Conservation (phyloP, 768 basidiomycete genomes). For the Termitomyces sp. region DNA sequence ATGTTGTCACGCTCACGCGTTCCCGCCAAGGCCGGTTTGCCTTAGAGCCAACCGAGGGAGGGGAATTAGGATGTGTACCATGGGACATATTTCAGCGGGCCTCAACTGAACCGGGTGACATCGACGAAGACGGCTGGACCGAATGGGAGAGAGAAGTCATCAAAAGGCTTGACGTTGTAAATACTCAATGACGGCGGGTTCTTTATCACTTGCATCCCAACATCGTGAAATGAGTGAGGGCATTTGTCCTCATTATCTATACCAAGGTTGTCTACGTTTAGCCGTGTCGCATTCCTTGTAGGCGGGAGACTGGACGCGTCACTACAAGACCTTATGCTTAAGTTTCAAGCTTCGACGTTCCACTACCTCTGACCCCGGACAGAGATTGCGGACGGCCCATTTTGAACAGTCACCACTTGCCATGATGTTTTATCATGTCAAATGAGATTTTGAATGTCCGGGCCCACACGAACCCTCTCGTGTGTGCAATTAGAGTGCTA, state of each 20-base stretch:
- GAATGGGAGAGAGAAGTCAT: conserved; percentile 85
- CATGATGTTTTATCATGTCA: not conserved
- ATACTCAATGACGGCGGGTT: conserved; percentile 11
- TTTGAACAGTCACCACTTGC: not conserved
- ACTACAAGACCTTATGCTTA: not conserved
- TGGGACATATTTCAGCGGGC: conserved; percentile 74
- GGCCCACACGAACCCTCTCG: not conserved
- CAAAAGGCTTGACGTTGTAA: conserved; percentile 56
- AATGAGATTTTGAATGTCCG: not conserved
- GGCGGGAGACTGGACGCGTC: not conserved
- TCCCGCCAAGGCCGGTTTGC: conserved; percentile 85
- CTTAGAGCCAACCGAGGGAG: conserved; percentile 40
- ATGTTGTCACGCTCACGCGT: conserved; percentile 87
- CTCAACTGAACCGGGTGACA: conserved; percentile 42
- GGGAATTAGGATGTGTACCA: conserved; percentile 59
- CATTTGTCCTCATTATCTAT: not conserved
- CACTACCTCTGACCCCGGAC: too few species aligned
- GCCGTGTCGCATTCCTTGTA: too few species aligned
- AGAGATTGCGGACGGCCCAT: not conserved
- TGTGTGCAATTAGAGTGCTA: not conserved
- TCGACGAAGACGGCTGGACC: conserved; percentile 61
- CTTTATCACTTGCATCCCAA: not conserved
- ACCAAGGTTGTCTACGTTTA: too few species aligned
- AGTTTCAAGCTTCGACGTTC: not conserved
- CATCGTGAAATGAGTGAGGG: not conserved